phyloP scores from a whole-genome alignment of 768 basidiomycete species.

The Melanogaster broomeanus region DNA sequence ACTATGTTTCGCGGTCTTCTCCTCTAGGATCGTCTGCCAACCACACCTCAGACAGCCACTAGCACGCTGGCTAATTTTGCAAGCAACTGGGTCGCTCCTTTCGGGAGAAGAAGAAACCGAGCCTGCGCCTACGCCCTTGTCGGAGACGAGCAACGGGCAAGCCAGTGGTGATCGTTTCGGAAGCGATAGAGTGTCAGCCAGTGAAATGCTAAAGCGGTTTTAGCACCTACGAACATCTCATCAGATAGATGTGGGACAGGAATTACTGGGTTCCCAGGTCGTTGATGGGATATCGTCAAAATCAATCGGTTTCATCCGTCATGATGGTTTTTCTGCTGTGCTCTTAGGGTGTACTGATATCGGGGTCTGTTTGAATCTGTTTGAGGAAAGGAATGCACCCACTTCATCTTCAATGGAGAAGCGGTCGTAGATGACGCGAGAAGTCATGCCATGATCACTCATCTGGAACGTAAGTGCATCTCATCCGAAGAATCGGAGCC shows the following conservation, averaged over 20 bases:
- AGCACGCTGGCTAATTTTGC: conserved; percentile 59
- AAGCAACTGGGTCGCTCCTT: conserved; percentile 65
- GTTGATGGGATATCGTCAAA: no score
- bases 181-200: conserved; percentile 35
- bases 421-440: no score
- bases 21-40: conserved; percentile 36
- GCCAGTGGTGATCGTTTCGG: conserved; percentile 17
- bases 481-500: no score
- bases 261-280: neutral
- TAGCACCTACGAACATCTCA: conserved; percentile 4
- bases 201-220: conserved; percentile 37
- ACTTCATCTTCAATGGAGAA: no score
- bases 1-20: conserved; percentile 55
- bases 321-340: no score
- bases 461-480: no score
- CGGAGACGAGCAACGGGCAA: conserved; percentile 28
- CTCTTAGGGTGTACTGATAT: no score
- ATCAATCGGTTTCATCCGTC: no score
- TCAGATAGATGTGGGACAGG: neutral
- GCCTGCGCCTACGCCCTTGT: conserved; percentile 7
- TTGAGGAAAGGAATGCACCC: no score
- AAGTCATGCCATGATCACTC: no score
- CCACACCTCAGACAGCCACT: conserved; percentile 40
- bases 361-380: no score
- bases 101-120: conserved; percentile 53